Conservation (phyloP, 495 filamentous ascomycete species). For the Xylaria telfairii region DNA sequence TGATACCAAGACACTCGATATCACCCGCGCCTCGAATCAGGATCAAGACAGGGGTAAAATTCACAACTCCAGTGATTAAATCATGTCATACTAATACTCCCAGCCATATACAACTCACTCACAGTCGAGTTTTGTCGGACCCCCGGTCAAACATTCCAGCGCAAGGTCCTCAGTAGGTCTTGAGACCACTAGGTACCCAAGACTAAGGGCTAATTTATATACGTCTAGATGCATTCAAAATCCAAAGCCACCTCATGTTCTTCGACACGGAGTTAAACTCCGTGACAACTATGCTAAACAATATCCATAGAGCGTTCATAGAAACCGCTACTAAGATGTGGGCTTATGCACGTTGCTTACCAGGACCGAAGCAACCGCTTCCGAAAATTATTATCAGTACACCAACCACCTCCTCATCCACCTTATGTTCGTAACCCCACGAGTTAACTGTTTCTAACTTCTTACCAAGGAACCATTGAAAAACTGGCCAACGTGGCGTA, state of each 20-base stretch:
- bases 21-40: conserved; percentile 49
- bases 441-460: background rate
- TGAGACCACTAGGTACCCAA: conserved; percentile 46
- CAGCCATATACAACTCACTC: conserved; percentile 65
- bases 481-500: conserved; percentile 70
- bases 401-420: conserved; percentile 30
- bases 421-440: background rate
- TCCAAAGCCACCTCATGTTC: conserved; percentile 87
- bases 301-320: conserved; percentile 74
- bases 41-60: conserved; percentile 36
- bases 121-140: conserved; percentile 74
- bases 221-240: conserved; percentile 70
- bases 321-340: conserved; percentile 86
- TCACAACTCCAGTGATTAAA: background rate
- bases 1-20: conserved; percentile 75
- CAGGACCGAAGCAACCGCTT: conserved; percentile 58
- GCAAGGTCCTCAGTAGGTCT: conserved; percentile 72
- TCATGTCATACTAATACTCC: conserved; percentile 23
- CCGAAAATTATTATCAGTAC: conserved; percentile 64
- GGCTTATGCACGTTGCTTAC: conserved; percentile 72
- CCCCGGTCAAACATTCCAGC: conserved; percentile 76
- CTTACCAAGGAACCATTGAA: conserved; percentile 64
- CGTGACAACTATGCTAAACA: conserved; percentile 67
- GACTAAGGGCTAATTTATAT: conserved; percentile 50
- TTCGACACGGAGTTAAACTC: conserved; percentile 85